Evolutionary conservation across 2,329 filamentous ascomycete genomes (phyloP).

Genomic region (Colletotrichum theobromicola): DNA sequence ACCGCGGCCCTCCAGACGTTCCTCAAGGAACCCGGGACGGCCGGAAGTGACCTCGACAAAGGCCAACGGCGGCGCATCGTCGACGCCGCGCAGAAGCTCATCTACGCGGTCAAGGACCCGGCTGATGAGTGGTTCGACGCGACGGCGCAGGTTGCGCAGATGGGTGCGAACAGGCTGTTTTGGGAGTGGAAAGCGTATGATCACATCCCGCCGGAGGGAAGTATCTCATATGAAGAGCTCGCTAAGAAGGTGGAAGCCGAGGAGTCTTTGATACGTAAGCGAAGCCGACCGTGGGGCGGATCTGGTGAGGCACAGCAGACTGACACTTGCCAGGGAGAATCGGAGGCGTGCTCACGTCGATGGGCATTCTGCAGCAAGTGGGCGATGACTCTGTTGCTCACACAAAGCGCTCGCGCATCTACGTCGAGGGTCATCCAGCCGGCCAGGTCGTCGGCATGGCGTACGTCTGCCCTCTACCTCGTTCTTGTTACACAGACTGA

Average conservation of each 20-base stretch:
- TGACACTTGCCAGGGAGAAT: background rate
- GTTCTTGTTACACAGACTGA: background rate
- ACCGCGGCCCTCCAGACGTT: background rate
- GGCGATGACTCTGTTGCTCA: slow-evolving; percentile 15
- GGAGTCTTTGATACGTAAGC: slow-evolving; percentile 28
- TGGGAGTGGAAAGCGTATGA: slow-evolving; percentile 38
- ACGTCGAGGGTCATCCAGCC: background rate
- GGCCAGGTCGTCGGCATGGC: slow-evolving; percentile 16
- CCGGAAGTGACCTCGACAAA: slow-evolving; percentile 6
- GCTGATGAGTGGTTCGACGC: slow-evolving; percentile 14
- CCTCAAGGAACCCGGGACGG: background rate
- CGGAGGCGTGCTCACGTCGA: slow-evolving; percentile 13
- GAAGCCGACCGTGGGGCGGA: background rate
- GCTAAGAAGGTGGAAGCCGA: slow-evolving; percentile 33
- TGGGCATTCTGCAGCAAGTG: slow-evolving; percentile 8
- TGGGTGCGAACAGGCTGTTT: slow-evolving; percentile 28
- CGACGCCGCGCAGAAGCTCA: slow-evolving; percentile 8
- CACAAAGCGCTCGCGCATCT: slow-evolving; percentile 12
- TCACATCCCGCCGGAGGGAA: slow-evolving; percentile 31
- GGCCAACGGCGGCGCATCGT: slow-evolving; percentile 6
- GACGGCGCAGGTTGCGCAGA: slow-evolving; percentile 3
- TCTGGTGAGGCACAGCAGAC: background rate
- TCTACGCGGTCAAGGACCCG: slow-evolving; percentile 4
- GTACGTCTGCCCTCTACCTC: background rate
- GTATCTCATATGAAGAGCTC: slow-evolving; percentile 33